Conservation (phyloP, 2,329 filamentous ascomycete genomes). For the Neocatenulostroma microsporum region DNA sequence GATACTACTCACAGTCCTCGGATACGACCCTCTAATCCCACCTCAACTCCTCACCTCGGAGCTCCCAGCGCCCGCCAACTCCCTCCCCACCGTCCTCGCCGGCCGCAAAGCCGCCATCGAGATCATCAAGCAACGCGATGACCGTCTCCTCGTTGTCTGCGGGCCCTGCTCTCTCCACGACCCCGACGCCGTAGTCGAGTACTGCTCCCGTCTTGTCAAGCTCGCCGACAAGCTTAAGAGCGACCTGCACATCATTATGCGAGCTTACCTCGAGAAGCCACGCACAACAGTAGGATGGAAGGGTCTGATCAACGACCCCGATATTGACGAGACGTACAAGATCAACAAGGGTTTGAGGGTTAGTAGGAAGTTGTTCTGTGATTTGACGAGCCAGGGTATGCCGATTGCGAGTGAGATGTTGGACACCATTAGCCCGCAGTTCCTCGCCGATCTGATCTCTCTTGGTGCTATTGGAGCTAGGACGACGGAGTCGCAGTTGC, state of each 20-base stretch:
- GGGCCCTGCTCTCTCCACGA: constrained; percentile 98
- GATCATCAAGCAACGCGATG: constrained; percentile 70
- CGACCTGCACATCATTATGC: constrained; percentile 92
- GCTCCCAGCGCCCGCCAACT: constrained; percentile 58
- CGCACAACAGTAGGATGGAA: constrained; percentile 99
- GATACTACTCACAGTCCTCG: constrained; percentile 58
- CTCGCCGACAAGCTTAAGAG: constrained; percentile 70
- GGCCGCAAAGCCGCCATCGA: constrained; percentile 61
- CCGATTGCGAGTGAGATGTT: constrained; percentile 98
- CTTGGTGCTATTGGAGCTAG: constrained; percentile 92
- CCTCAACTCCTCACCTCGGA: constrained; percentile 81
- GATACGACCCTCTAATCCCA: constrained; percentile 87
- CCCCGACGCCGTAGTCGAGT: constrained; percentile 78
- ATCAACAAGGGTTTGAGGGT: constrained; percentile 97
- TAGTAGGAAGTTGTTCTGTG: constrained; percentile 86
- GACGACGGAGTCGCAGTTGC: constrained; percentile 93
- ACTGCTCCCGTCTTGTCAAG: constrained; percentile 68
- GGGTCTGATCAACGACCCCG: constrained; percentile 96
- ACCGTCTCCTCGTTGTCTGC: constrained; percentile 87
- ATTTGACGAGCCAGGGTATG: constrained; percentile 79
- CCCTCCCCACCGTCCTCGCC: constrained; percentile 61
- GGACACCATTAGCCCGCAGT: constrained; percentile 97
- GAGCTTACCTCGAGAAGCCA: constrained; percentile 97
- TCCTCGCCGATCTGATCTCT: constrained; percentile 90
- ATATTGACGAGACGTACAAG: constrained; percentile 93